phyloP scores from a whole-genome alignment of 2,329 filamentous ascomycete species.

The Talaromyces sp. region DNA sequence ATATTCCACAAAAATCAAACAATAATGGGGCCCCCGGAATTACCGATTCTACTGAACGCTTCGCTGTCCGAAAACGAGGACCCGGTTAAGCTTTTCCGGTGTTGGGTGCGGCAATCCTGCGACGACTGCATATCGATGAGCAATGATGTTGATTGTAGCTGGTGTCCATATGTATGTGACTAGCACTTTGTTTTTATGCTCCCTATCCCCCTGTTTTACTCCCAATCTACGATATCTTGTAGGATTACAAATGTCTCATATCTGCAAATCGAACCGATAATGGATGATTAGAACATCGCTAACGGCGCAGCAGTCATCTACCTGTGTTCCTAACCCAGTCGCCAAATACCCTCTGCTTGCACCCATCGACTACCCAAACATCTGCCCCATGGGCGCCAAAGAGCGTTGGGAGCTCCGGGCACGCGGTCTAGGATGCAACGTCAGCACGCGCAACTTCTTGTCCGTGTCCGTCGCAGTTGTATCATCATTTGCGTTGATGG shows the following conservation, averaged over 20 bases:
- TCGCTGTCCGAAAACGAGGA: conserved; percentile 3
- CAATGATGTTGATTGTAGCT: conserved; percentile 28
- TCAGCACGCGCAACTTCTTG: conserved; percentile 37
- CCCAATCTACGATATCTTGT: background rate
- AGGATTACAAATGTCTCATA: background rate
- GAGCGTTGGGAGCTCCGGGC: conserved; percentile 41
- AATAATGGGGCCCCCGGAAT: background rate
- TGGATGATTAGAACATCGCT: background rate
- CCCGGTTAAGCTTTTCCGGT: conserved; percentile 16
- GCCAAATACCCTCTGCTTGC: conserved; percentile 32
- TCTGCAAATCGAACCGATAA: conserved; percentile 3
- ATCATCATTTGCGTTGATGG: conserved; percentile 23
- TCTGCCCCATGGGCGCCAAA: conserved; percentile 36
- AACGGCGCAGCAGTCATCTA: conserved; percentile 26
- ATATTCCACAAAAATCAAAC: background rate
- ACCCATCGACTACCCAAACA: conserved; percentile 27
- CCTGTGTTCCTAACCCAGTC: conserved; percentile 35
- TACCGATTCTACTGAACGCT: background rate
- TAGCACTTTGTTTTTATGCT: conserved; percentile 8
- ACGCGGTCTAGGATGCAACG: conserved; percentile 34
- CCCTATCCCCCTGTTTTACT: background rate
- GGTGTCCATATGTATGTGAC: conserved; percentile 33
- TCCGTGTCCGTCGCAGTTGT: conserved; percentile 29
- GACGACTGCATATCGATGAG: conserved; percentile 26
- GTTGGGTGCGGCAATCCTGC: conserved; percentile 35